A percentile compares a stretch with the other conserved stretches of the same genome.
These are phyloP conservation scores for Udeniomyces megalosporus DNA, from an alignment of 768 basidiomycete genomes.

Conservation along the genomic window DNA sequence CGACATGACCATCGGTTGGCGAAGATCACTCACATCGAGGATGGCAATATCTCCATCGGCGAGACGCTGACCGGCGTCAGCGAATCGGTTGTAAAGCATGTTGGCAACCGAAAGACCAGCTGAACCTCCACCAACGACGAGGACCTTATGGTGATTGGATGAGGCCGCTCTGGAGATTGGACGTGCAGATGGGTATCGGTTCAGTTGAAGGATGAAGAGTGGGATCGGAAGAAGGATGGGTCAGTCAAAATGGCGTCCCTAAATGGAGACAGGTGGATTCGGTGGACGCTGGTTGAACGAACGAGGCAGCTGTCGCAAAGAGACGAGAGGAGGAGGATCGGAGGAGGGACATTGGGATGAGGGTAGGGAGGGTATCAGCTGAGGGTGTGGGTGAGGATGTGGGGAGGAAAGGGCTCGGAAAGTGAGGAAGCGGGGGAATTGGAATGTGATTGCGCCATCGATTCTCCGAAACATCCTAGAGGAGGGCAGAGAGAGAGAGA, in stretches of 20 bases:
- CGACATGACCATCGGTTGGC: no score
- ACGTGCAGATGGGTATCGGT: no score
- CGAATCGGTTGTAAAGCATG: constrained; percentile 71
- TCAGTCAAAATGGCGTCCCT: no score
- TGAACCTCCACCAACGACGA: constrained; percentile 73
- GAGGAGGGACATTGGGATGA: not conserved
- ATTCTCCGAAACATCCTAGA: no score
- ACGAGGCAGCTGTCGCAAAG: not conserved
- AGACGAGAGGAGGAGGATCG: not conserved
- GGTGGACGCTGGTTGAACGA: no score
- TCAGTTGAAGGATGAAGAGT: no score
- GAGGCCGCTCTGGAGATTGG: not conserved
- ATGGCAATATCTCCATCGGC: constrained; percentile 66
- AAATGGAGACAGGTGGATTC: no score
- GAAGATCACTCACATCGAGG: constrained; percentile 39
- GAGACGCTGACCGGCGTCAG: constrained; percentile 48
- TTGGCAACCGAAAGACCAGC: constrained; percentile 47
- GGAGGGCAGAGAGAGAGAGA: no score
- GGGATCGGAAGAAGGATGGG: no score
- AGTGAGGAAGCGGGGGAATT: no score
- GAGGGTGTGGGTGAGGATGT: not conserved
- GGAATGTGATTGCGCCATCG: no score
- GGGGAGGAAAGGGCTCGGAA: not conserved
- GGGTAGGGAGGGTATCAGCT: not conserved
- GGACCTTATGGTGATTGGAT: constrained; percentile 46